These are phyloP conservation scores for Naegleria fowleri DNA, from an alignment of 208 protist species.

Conservation along the genomic window DNA sequence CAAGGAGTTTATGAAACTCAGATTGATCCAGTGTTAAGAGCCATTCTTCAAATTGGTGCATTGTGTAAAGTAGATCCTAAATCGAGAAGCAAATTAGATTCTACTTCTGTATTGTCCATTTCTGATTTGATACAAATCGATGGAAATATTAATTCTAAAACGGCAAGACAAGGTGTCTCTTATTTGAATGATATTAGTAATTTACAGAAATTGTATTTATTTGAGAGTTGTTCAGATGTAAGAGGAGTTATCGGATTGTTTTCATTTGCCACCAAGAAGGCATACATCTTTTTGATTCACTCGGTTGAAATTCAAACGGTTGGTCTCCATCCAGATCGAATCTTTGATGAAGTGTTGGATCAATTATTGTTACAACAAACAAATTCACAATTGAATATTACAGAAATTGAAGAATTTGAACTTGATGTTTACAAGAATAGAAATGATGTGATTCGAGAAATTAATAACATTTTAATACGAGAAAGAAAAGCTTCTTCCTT, in stretches of 20 bases:
- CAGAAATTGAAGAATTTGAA: slow-evolving; percentile 22
- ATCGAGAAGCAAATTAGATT: neutral
- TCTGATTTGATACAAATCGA: neutral
- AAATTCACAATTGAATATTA: neutral
- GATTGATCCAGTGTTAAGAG: slow-evolving; percentile 47
- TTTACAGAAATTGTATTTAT: slow-evolving; percentile 32
- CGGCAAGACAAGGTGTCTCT: slow-evolving; percentile 15
- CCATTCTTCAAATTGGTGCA: slow-evolving; percentile 49
- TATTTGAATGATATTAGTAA: slow-evolving; percentile 27
- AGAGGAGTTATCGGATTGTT: slow-evolving; percentile 25
- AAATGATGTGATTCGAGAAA: slow-evolving; percentile 25
- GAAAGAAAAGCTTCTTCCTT: neutral
- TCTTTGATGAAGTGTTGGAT: slow-evolving; percentile 15
- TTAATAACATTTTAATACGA: slow-evolving; percentile 27
- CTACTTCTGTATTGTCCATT: neutral
- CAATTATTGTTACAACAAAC: neutral
- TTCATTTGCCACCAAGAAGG: neutral
- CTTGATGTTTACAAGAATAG: neutral
- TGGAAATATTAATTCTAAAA: neutral
- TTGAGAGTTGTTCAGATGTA: slow-evolving; percentile 2
- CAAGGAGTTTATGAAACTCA: slow-evolving; percentile 65
- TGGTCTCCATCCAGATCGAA: neutral
- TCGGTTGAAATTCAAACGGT: neutral
- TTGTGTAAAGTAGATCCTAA: neutral
- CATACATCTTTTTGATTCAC: slow-evolving; percentile 22